Percentiles rank a stretch among this genome's conserved stretches.
Conservation (phyloP, 495 filamentous ascomycete genomes). For the Penicillium arizonense region DNA sequence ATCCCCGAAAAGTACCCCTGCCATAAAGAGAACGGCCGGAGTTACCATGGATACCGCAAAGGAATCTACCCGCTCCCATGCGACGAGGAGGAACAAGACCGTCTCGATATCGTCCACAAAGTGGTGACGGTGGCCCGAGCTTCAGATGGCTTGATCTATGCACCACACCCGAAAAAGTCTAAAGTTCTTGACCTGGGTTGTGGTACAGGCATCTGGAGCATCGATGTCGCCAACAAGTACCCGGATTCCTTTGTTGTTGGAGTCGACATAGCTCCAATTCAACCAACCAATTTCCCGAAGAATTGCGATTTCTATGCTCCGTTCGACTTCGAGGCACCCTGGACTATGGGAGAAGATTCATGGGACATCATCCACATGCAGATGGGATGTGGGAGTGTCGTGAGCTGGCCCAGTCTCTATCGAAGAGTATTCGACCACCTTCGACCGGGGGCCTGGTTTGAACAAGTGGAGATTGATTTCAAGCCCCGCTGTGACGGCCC, state of each 20-base stretch:
- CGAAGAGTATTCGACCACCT: slow-evolving; percentile 71
- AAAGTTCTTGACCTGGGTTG: slow-evolving; percentile 80
- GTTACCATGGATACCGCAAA: slow-evolving; percentile 48
- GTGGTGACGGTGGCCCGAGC: slow-evolving; percentile 66
- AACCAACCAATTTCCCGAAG: slow-evolving; percentile 71
- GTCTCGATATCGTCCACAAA: slow-evolving; percentile 77
- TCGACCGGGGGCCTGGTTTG: slow-evolving; percentile 77
- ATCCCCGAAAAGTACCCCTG: slow-evolving; percentile 32
- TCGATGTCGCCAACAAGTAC: slow-evolving; percentile 76
- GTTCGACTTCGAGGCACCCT: slow-evolving; percentile 79
- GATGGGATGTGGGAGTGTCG: slow-evolving; percentile 76
- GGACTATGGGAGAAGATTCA: slow-evolving; percentile 69
- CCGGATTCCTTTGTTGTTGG: slow-evolving; percentile 63
- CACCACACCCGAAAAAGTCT: slow-evolving; percentile 50
- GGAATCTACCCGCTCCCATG: slow-evolving; percentile 52
- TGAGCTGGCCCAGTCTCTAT: slow-evolving; percentile 76
- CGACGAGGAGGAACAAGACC: slow-evolving; percentile 65
- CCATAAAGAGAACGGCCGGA: slow-evolving; percentile 47
- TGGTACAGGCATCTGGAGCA: slow-evolving; percentile 90
- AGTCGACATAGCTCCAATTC: slow-evolving; percentile 77
- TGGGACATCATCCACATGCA: slow-evolving; percentile 89
- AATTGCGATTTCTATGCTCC: slow-evolving; percentile 64
- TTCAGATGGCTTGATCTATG: slow-evolving; percentile 48
- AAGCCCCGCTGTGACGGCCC: slow-evolving; percentile 75
- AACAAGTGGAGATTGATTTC: slow-evolving; percentile 93